Percentiles rank a stretch among this genome's conserved stretches.
These are phyloP conservation scores for Chenopodium album DNA, from an alignment of 148 eudicot species.

Conservation along the genomic window DNA sequence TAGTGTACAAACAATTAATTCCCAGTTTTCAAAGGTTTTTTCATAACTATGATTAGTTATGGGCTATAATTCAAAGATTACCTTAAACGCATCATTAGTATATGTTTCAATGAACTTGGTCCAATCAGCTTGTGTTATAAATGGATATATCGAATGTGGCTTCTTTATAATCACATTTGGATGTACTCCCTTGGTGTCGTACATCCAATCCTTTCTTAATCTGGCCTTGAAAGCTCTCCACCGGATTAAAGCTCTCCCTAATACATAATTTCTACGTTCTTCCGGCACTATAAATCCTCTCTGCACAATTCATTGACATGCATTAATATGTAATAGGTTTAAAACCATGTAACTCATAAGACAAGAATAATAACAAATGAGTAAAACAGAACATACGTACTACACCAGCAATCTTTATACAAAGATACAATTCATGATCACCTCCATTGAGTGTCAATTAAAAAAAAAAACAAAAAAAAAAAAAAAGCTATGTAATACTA, in stretches of 20 bases:
- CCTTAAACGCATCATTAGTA: background rate
- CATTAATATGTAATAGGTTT: too few species aligned
- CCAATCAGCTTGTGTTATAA: background rate
- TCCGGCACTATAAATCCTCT: background rate
- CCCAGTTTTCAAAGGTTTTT: too few species aligned
- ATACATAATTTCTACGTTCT: background rate
- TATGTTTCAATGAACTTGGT: background rate
- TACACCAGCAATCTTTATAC: too few species aligned
- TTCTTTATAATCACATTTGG: background rate
- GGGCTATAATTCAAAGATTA: background rate
- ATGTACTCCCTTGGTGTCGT: background rate
- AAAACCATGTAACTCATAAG: too few species aligned
- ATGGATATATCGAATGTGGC: background rate
- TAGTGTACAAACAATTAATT: too few species aligned
- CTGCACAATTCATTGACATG: background rate
- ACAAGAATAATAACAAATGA: background rate
- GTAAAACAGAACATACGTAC: too few species aligned
- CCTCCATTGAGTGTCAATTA: too few species aligned
- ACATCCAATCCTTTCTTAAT: background rate
- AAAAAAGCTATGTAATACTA: too few species aligned
- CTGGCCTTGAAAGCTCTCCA: constrained; percentile 11
- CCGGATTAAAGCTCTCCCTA: background rate
- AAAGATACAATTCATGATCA: too few species aligned
- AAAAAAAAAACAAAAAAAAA: too few species aligned
- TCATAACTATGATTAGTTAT: too few species aligned